These are phyloP conservation scores for Myriangium duriaei DNA, from an alignment of 2,329 filamentous ascomycete species.

Conservation along the genomic window DNA sequence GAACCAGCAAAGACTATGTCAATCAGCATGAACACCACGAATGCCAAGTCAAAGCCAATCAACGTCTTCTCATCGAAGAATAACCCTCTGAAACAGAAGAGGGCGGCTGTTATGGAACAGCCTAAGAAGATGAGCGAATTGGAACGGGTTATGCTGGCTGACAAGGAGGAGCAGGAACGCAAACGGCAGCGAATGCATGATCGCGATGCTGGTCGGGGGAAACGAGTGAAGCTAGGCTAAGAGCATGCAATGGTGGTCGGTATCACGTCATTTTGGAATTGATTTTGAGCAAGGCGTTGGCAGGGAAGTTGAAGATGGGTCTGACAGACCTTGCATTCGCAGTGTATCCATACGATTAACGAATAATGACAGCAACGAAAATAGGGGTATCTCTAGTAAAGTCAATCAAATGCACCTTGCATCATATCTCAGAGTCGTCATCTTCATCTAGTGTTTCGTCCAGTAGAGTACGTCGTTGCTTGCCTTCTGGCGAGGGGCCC, in stretches of 20 bases:
- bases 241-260: neutral
- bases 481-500: conserved; percentile 23
- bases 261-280: too few relatives aligned
- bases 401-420: neutral
- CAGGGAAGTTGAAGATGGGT: neutral
- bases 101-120: conserved; percentile 41
- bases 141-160: conserved; percentile 60
- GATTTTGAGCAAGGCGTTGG: conserved; percentile 12
- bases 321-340: neutral
- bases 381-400: neutral
- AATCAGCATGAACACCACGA: conserved; percentile 45
- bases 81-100: conserved; percentile 59
- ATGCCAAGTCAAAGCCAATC: conserved; percentile 45
- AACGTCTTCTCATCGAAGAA: conserved; percentile 66
- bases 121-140: conserved; percentile 80
- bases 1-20: conserved; percentile 37
- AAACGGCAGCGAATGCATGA: conserved; percentile 23
- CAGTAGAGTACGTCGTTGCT: conserved; percentile 37
- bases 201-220: conserved; percentile 15
- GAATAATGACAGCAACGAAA: neutral
- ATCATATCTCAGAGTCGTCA: conserved; percentile 44
- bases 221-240: conserved; percentile 17
- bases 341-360: neutral
- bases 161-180: conserved; percentile 40
- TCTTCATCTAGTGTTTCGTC: conserved; percentile 61